These are phyloP conservation scores for Pseudogymnoascus sp. DNA, from an alignment of 2,329 filamentous ascomycete genomes.

Conservation along the genomic window DNA sequence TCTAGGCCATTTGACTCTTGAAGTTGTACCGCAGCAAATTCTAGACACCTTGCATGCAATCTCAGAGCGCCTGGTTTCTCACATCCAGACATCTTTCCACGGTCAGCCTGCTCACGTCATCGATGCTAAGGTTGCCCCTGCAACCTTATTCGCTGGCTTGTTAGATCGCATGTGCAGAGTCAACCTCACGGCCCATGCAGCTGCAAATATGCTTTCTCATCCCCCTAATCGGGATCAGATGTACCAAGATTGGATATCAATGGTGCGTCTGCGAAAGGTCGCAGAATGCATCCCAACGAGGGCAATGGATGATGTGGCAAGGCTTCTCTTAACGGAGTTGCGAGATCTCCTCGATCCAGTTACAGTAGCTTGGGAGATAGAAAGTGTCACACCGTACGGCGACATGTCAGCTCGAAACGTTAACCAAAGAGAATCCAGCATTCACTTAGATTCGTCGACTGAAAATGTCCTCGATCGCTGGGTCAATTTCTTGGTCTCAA, in stretches of 20 bases:
- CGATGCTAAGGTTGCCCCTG: constrained; percentile 78
- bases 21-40: constrained; percentile 83
- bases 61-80: constrained; percentile 68
- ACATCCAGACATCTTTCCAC: constrained; percentile 79
- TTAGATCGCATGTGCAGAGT: constrained; percentile 82
- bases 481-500: constrained; percentile 62
- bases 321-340: constrained; percentile 58
- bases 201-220: constrained; percentile 85
- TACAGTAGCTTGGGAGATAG: constrained; percentile 57
- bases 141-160: constrained; percentile 78
- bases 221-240: constrained; percentile 87
- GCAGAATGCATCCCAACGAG: constrained; percentile 55
- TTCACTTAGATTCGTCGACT: constrained; percentile 35
- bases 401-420: constrained; percentile 45
- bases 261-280: constrained; percentile 55
- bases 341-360: constrained; percentile 63
- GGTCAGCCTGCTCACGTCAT: constrained; percentile 79
- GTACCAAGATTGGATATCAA: constrained; percentile 82
- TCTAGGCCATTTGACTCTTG: constrained; percentile 77
- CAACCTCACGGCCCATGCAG: constrained; percentile 88
- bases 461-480: constrained; percentile 72
- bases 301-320: constrained; percentile 60
- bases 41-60: constrained; percentile 83
- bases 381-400: constrained; percentile 53
- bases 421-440: constrained; percentile 33